These are phyloP conservation scores for Epichloe uncinata DNA, from an alignment of 2,329 filamentous ascomycete species.

Conservation along the genomic window DNA sequence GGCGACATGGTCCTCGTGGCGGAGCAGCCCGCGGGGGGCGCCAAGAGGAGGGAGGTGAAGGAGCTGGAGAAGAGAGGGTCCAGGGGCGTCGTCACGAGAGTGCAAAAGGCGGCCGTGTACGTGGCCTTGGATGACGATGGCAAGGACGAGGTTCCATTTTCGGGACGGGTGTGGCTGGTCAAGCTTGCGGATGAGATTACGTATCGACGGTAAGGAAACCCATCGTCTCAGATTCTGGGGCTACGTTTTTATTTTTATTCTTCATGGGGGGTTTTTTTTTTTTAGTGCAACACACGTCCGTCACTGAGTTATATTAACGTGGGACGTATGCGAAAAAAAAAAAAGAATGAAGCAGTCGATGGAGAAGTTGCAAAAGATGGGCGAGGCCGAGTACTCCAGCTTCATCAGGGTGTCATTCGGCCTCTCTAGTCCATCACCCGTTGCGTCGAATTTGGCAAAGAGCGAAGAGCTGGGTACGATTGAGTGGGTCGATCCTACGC, in stretches of 20 bases:
- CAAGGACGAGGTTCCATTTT: slow-evolving; percentile 30
- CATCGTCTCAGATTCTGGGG: too few relatives aligned
- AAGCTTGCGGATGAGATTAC: slow-evolving; percentile 59
- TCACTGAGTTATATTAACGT: not conserved
- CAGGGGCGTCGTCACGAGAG: slow-evolving; percentile 56
- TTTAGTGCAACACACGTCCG: too few relatives aligned
- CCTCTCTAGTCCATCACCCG: slow-evolving; percentile 35
- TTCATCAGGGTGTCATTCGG: slow-evolving; percentile 53
- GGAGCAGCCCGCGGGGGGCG: slow-evolving; percentile 60
- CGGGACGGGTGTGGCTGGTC: slow-evolving; percentile 46
- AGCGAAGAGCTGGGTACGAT: slow-evolving; percentile 34
- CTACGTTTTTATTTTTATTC: not conserved
- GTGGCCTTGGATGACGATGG: slow-evolving; percentile 63
- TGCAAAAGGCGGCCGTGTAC: slow-evolving; percentile 43
- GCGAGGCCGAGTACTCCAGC: slow-evolving; percentile 40
- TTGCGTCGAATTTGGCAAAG: slow-evolving; percentile 26
- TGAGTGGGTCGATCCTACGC: slow-evolving; percentile 46
- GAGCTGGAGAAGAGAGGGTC: slow-evolving; percentile 56
- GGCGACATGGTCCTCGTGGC: slow-evolving; percentile 68
- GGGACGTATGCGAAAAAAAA: not conserved
- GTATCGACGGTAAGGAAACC: slow-evolving; percentile 34
- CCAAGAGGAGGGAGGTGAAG: slow-evolving; percentile 58
- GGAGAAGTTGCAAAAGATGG: slow-evolving; percentile 44
- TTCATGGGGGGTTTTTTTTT: not conserved
- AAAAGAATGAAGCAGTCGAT: slow-evolving; percentile 50